phyloP scores from a whole-genome alignment of 768 basidiomycete genomes.

The Calocera viscosa region DNA sequence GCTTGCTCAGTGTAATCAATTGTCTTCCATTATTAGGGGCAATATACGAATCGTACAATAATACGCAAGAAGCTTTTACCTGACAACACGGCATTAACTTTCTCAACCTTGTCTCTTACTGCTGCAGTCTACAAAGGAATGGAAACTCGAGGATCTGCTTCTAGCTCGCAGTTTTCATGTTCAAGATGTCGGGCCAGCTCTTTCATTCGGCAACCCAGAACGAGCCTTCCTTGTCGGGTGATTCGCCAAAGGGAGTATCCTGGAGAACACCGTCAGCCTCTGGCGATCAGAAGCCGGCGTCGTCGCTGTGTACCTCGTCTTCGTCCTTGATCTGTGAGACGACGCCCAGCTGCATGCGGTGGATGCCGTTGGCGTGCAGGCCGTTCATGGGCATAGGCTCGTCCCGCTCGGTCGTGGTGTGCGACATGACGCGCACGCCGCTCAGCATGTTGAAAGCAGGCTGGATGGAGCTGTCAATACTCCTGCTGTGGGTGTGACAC shows the following conservation, averaged over 20 bases:
- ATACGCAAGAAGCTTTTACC: not conserved
- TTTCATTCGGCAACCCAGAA: conserved; percentile 1
- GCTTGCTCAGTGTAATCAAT: not conserved
- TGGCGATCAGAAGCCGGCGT: not conserved
- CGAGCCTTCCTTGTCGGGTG: not conserved
- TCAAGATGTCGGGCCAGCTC: not conserved
- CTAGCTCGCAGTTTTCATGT: not conserved
- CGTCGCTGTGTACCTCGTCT: not conserved
- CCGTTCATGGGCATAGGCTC: not conserved
- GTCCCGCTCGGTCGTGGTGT: not conserved
- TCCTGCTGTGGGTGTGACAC: not conserved
- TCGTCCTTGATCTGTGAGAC: not conserved
- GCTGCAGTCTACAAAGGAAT: not conserved
- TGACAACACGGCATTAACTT: not conserved
- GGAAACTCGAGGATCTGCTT: not conserved
- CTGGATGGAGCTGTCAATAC: not conserved
- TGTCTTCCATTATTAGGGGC: not conserved
- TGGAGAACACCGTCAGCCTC: not conserved
- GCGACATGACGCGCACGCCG: conserved; percentile 4
- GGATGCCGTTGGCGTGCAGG: not conserved
- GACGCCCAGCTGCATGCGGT: not conserved
- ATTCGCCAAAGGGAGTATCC: not conserved
- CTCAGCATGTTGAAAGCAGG: not conserved
- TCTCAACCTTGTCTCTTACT: not conserved
- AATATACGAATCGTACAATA: not conserved